Conservation (phyloP, 345 rosid genomes). For the Physaria fendleri region DNA sequence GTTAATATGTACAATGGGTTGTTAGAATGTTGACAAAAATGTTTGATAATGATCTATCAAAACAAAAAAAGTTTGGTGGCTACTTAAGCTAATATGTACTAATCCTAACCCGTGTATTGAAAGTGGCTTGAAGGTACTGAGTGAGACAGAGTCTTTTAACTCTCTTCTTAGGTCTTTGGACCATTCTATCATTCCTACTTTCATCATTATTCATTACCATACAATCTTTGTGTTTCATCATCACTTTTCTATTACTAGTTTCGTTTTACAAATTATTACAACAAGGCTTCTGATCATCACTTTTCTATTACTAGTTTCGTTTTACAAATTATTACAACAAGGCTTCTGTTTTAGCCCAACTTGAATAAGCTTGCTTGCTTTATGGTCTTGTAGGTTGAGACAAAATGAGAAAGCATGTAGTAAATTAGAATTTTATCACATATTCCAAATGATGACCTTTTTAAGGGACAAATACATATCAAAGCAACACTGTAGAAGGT, state of each 20-base stretch:
- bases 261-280: background rate
- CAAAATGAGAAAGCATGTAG: no score
- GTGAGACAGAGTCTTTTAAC: slow-evolving; percentile 15
- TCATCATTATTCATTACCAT: slow-evolving; percentile 6
- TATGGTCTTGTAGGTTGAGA: no score
- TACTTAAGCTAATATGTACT: background rate
- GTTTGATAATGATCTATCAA: background rate
- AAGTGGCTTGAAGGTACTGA: slow-evolving; percentile 19
- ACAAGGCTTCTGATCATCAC: background rate
- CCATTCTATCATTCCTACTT: slow-evolving; percentile 22
- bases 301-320: background rate
- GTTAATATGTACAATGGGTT: background rate
- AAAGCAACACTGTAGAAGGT: background rate
- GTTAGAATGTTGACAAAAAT: background rate
- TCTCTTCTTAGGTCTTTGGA: slow-evolving; percentile 21
- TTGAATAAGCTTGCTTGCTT: slow-evolving; percentile 1
- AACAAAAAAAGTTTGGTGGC: background rate
- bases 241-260: background rate
- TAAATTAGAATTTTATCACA: no score
- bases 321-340: background rate
- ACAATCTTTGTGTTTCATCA: slow-evolving; percentile 5
- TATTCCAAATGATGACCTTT: no score
- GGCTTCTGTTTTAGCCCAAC: background rate
- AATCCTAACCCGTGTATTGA: background rate
- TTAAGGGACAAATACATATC: no score